Percentiles rank a stretch among this genome's conserved stretches.
These are phyloP conservation scores for Phaeosphaeriaceae sp. DNA, from an alignment of 2,329 filamentous ascomycete species.

Conservation along the genomic window DNA sequence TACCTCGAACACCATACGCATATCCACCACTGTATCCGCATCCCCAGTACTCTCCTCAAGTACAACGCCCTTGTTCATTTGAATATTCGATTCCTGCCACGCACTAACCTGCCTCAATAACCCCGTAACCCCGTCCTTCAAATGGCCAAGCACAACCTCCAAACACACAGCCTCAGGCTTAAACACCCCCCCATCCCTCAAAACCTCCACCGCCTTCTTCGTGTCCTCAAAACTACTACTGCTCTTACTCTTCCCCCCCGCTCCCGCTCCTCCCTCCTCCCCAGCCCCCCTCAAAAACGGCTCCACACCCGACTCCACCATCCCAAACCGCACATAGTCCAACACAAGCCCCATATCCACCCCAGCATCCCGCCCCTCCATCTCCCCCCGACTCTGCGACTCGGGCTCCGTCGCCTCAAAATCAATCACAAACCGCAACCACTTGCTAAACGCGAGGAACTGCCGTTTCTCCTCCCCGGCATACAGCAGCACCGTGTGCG, in stretches of 20 bases:
- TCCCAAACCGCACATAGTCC: constrained; percentile 75
- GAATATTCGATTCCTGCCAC: constrained; percentile 63
- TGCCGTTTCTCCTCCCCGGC: constrained; percentile 78
- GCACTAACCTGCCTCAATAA: constrained; percentile 49
- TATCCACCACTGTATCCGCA: constrained; percentile 54
- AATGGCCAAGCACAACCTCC: constrained; percentile 47
- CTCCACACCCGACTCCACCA: constrained; percentile 70
- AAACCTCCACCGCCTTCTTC: constrained; percentile 37
- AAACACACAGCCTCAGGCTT: constrained; percentile 46
- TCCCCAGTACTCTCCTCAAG: constrained; percentile 48
- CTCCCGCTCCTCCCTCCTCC: constrained; percentile 49
- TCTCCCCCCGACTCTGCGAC: constrained; percentile 68
- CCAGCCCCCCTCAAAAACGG: constrained; percentile 63
- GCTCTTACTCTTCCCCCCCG: constrained; percentile 5
- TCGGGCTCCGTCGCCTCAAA: constrained; percentile 70
- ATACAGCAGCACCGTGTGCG: constrained; percentile 73
- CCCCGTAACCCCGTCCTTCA: constrained; percentile 39
- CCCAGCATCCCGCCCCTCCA: constrained; percentile 76
- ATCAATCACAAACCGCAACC: constrained; percentile 85
- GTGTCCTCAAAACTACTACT: constrained; percentile 39
- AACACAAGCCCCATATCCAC: constrained; percentile 77
- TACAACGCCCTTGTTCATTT: constrained; percentile 68
- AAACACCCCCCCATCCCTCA: constrained; percentile 54
- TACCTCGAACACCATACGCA: constrained; percentile 63
- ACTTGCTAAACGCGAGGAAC: constrained; percentile 79